phyloP scores from a whole-genome alignment of 371 early-diverging fungal species.

The Dichotomocladium elegans region DNA sequence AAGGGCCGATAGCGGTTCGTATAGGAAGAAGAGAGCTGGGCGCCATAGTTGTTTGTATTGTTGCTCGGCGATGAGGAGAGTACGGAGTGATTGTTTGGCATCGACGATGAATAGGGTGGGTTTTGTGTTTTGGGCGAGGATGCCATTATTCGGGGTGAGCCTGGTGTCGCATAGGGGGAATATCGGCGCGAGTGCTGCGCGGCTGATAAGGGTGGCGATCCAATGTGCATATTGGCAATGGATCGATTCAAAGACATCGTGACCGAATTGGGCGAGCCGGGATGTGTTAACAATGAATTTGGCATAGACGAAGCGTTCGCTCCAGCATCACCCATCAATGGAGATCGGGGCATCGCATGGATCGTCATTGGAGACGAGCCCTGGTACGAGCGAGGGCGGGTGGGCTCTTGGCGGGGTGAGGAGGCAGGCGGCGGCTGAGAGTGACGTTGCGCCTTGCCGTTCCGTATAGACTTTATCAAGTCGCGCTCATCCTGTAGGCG shows the following conservation, averaged over 20 bases:
- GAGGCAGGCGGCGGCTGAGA: conserved; percentile 20
- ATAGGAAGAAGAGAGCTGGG: conserved; percentile 9
- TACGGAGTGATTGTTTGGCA: conserved; percentile 13
- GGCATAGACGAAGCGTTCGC: conserved; percentile 7
- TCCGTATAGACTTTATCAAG: conserved; percentile 25
- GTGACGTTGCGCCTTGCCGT: conserved; percentile 13
- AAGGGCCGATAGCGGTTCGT: conserved; percentile 5
- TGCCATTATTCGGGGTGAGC: conserved; percentile 23
- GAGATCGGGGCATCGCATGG: conserved; percentile 13
- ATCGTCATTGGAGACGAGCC: conserved; percentile 7
- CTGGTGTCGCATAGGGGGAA: conserved; percentile 22
- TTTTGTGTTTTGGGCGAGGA: conserved; percentile 15
- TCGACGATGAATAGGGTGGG: conserved; percentile 14
- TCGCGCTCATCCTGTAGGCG: conserved; percentile 25
- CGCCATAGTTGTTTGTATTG: background rate
- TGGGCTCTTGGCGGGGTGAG: conserved; percentile 5
- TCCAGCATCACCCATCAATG: conserved; percentile 5
- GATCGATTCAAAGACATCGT: conserved; percentile 20
- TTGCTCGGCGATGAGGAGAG: conserved; percentile 12
- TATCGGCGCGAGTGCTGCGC: conserved; percentile 17
- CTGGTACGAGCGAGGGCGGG: conserved; percentile 18
- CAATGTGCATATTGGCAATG: conserved; percentile 28
- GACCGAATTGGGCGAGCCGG: conserved; percentile 9
- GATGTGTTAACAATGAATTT: conserved; percentile 10
- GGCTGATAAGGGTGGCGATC: conserved; percentile 20